phyloP scores from a whole-genome alignment of 2,329 filamentous ascomycete genomes.

The Claviceps sorghi region DNA sequence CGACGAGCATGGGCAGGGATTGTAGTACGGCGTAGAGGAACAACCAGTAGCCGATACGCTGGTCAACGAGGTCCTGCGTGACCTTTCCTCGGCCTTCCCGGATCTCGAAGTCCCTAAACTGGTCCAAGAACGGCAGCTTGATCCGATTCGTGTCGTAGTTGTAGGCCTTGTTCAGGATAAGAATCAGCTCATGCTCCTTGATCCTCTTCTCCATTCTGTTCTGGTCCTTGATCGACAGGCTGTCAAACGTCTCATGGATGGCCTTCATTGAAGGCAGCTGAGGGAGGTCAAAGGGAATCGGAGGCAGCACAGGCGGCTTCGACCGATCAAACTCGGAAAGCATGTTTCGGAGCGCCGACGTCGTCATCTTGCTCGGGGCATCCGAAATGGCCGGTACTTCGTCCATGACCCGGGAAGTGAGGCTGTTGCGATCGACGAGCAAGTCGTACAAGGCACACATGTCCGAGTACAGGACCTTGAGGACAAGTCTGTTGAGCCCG shows the following conservation, averaged over 20 bases:
- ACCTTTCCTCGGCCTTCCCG: conserved; percentile 51
- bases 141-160: conserved; percentile 55
- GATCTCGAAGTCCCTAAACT: conserved; percentile 57
- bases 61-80: conserved; percentile 52
- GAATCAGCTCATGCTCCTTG: conserved; percentile 62
- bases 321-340: conserved; percentile 81
- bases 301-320: conserved; percentile 76
- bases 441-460: conserved; percentile 79
- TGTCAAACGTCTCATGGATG: conserved; percentile 48
- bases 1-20: conserved; percentile 60
- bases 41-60: conserved; percentile 64
- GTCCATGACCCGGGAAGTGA: conserved; percentile 68
- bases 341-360: conserved; percentile 61
- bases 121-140: conserved; percentile 48
- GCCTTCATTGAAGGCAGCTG: conserved; percentile 55
- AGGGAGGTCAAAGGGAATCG: conserved; percentile 80
- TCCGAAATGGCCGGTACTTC: conserved; percentile 42
- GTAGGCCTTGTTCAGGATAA: conserved; percentile 66
- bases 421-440: conserved; percentile 60
- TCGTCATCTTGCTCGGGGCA: conserved; percentile 44
- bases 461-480: conserved; percentile 72
- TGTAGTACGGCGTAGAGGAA: conserved; percentile 70
- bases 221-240: conserved; percentile 58
- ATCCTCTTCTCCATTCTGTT: conserved; percentile 57
- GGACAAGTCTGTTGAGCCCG: conserved; percentile 71